Conservation (phyloP, 1,139 yeast genomes). For the Sugiyamaella grinbergsii region DNA sequence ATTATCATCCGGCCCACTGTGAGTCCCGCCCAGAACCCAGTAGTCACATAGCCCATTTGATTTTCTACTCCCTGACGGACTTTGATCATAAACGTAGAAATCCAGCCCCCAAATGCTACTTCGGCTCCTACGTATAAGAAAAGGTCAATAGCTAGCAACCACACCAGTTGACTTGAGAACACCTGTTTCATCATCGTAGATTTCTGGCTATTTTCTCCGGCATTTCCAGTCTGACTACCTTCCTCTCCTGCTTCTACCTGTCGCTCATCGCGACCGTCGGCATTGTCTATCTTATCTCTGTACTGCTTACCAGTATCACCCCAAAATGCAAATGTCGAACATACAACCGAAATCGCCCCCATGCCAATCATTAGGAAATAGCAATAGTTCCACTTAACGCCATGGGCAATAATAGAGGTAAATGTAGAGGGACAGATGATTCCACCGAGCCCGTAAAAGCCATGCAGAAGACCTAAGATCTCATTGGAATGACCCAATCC, state of each 20-base stretch:
- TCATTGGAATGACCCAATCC: conserved; percentile 52
- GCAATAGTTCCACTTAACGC: conserved; percentile 56
- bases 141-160: conserved; percentile 58
- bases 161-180: conserved; percentile 58
- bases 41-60: conserved; percentile 62
- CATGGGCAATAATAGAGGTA: conserved; percentile 53
- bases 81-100: conserved; percentile 61
- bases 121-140: conserved; percentile 70
- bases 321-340: conserved; percentile 29
- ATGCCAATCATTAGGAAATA: conserved; percentile 53
- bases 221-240: neutral
- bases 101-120: conserved; percentile 72
- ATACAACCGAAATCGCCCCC: conserved; percentile 38
- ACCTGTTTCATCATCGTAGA: conserved; percentile 22
- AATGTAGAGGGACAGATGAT: conserved; percentile 60
- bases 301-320: conserved; percentile 30
- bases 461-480: conserved; percentile 58
- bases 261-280: conserved; percentile 9
- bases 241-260: conserved; percentile 9
- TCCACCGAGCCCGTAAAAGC: conserved; percentile 65
- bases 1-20: conserved; percentile 60
- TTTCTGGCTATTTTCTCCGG: neutral
- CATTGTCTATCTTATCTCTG: conserved; percentile 18
- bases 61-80: conserved; percentile 53
- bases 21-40: conserved; percentile 74